A percentile compares a stretch with the other conserved stretches of the same genome.
Evolutionary conservation across 139 green algal species (phyloP).

Genomic region (Picochlorum sp.): DNA sequence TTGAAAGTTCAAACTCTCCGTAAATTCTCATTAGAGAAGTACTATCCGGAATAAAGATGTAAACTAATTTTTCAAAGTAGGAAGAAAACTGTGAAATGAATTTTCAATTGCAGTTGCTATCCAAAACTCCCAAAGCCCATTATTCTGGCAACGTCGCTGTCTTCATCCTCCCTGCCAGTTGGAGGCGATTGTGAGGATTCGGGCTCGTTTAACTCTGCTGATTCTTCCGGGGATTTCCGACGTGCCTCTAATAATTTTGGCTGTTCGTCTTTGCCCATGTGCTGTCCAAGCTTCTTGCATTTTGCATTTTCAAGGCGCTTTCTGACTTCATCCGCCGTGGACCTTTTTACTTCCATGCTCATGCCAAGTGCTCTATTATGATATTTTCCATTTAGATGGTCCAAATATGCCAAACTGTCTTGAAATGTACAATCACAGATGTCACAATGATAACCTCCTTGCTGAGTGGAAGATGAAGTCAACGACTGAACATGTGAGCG

Average conservation of each 20-base stretch:
- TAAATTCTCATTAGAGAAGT: no score
- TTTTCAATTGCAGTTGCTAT: conserved; percentile 11
- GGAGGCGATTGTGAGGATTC: conserved; percentile 7
- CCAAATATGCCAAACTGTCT: conserved; percentile 87
- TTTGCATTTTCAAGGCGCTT: conserved; percentile 35
- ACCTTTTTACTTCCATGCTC: conserved; percentile 87
- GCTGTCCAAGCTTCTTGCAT: conserved; percentile 33
- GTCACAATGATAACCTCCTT: conserved; percentile 88
- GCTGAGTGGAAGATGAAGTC: conserved; percentile 15
- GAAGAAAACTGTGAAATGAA: neutral
- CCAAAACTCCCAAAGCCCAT: conserved; percentile 97
- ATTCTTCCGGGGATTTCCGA: neutral
- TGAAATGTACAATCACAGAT: conserved; percentile 93
- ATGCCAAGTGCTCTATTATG: conserved; percentile 93
- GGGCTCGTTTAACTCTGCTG: conserved; percentile 24
- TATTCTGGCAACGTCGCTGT: conserved; percentile 78
- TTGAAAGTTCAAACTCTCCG: no score
- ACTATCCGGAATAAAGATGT: no score
- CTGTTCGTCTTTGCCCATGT: conserved; percentile 17
- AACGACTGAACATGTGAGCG: conserved; percentile 63
- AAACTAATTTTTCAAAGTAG: no score
- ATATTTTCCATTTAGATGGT: conserved; percentile 99
- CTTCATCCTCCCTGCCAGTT: conserved; percentile 33
- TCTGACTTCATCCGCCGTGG: conserved; percentile 71
- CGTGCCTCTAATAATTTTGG: conserved; percentile 40